A percentile compares a stretch with the other conserved stretches of the same genome.
These are phyloP conservation scores for Xylaria sp. DNA, from an alignment of 495 filamentous ascomycete species.

Conservation along the genomic window DNA sequence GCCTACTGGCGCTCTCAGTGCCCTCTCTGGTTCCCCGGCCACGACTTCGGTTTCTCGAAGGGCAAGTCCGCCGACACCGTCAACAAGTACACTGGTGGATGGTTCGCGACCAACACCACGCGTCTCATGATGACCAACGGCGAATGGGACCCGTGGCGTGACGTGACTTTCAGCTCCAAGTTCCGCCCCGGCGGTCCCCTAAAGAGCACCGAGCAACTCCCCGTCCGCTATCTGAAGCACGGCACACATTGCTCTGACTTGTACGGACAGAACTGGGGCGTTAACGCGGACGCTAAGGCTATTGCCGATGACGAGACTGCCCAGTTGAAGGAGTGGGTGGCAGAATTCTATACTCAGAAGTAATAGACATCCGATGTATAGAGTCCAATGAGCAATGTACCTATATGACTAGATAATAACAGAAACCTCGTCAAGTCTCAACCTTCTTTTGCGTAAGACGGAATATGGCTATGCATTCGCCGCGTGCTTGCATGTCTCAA, in stretches of 20 bases:
- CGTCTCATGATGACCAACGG: constrained; percentile 69
- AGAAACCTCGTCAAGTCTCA: background rate
- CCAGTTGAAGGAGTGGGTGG: constrained; percentile 50
- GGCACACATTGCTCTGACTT: constrained; percentile 54
- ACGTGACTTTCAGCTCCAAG: constrained; percentile 45
- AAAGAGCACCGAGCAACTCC: constrained; percentile 42
- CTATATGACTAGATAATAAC: background rate
- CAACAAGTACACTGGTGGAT: constrained; percentile 68
- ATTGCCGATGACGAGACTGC: constrained; percentile 43
- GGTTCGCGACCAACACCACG: constrained; percentile 61
- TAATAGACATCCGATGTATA: constrained; percentile 23
- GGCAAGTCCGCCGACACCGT: constrained; percentile 60
- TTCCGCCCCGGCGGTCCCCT: constrained; percentile 52
- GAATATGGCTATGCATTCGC: background rate
- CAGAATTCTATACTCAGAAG: constrained; percentile 50
- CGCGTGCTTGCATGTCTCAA: background rate
- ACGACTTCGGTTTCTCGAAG: constrained; percentile 47
- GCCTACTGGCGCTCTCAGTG: constrained; percentile 69
- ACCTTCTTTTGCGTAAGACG: background rate
- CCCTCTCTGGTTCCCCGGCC: constrained; percentile 61
- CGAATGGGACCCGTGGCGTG: constrained; percentile 52
- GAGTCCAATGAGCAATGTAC: background rate
- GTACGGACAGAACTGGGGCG: constrained; percentile 56
- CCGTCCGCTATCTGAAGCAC: constrained; percentile 43
- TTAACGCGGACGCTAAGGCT: constrained; percentile 45